Evolutionary conservation across 345 rosid genomes (phyloP).

Genomic region (Lumnitzera racemosa): DNA sequence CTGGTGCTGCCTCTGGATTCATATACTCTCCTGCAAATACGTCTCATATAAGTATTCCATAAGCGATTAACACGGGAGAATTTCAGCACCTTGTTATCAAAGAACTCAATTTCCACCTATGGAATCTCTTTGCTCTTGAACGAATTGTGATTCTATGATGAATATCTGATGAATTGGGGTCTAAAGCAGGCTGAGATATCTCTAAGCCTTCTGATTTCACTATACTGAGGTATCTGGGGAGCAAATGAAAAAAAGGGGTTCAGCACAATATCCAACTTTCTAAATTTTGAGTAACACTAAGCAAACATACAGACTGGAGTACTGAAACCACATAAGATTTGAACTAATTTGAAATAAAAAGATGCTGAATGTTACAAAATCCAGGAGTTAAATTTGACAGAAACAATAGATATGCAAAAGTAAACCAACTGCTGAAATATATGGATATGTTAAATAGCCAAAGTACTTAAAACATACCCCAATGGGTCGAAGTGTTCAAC

Average conservation of each 20-base stretch:
- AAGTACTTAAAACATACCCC: slow-evolving; percentile 31
- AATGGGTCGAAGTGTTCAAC: slow-evolving; percentile 68
- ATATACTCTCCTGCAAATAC: slow-evolving; percentile 68
- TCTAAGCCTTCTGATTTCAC: slow-evolving; percentile 74
- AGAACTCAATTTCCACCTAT: slow-evolving; percentile 39
- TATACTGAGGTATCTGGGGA: slow-evolving; percentile 60
- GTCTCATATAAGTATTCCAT: neutral
- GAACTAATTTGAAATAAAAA: no score
- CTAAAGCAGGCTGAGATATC: slow-evolving; percentile 98
- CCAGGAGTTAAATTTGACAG: neutral
- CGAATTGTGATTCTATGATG: slow-evolving; percentile 93
- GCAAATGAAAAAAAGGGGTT: slow-evolving; percentile 4
- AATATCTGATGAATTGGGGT: slow-evolving; percentile 88
- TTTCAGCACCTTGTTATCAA: slow-evolving; percentile 2
- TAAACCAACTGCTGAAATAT: slow-evolving; percentile 1
- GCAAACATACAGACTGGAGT: no score
- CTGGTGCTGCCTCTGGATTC: slow-evolving; percentile 75
- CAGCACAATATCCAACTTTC: neutral
- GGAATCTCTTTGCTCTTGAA: slow-evolving; percentile 62
- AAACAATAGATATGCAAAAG: neutral
- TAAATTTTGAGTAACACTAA: no score
- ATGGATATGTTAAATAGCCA: neutral
- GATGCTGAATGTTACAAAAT: no score
- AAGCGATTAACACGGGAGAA: neutral
- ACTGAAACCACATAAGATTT: no score